Base-by-base conservation (phyloP, 148 eudicot genomes). In the Agrostemma githago region DNA sequence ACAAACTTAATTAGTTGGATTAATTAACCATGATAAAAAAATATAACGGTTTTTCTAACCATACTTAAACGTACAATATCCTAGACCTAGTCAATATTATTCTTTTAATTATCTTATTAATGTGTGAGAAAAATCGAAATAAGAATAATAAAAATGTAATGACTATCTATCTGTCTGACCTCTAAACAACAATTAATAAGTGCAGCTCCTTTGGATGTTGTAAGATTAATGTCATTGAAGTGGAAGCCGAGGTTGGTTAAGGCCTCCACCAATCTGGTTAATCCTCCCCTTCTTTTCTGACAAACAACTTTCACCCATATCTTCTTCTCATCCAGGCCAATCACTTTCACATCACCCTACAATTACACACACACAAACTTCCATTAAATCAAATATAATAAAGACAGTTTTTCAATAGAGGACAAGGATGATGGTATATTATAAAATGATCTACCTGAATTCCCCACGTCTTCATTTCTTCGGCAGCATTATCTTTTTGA, bases 271-370 rank as follows among this genome's bases (percentile, higher is more conserved):
- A 94, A 40, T 70, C 80, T 84, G 11, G 86, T 87, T 48, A 94
- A 66, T 26, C 82, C 87, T 2, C 90, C 88, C 58, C 44, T 77
- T 79, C 77, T 90, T 81, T 86, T 89, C 78, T 78, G 79, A 58
- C 64, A 87, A n/a, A 88, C 82, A 41, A 94, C 70, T 71, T 84
- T 89, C 61, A 94, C 77, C 96, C 96, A 94, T 0, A 94, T 44
- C 87, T 88, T 94, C 70, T 82, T 85, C 17, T 78, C 79, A 39
- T 82, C 88, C 17, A 88, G 81, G 3, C 66, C 80, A 62, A 72
- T 73, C 80, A 94, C 89, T 79, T 84, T 80, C 71, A 90, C 90
- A 38, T 92, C 89, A 8, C 96, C 82, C 98, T 94, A 42, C 66
- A 43, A 38, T 5, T 51, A 51, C 9, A 26, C 34, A 26, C 56